Base-by-base conservation (phyloP, 192 early-diverging fungal species). In the Paraglomus brasilianum region DNA sequence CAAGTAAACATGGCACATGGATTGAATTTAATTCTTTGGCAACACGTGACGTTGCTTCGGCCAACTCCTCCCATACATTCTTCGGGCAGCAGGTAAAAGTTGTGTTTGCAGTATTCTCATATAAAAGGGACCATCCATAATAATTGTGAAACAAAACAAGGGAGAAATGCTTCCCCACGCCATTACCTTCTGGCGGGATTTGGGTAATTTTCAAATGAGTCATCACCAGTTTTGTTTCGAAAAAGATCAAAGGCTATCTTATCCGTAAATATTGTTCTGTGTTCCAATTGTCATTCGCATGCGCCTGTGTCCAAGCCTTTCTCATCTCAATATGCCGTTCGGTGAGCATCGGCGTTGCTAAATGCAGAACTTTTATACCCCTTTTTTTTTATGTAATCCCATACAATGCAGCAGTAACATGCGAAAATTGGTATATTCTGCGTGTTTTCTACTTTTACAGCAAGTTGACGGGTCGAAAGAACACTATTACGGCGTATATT, bases 211-310 rank as follows among this genome's bases (percentile, higher is more conserved):
- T 30, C 30, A 3, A 30, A 30, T 30, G 30, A 3, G 30, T 30
- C 30, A 3, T 30, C 30, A 30, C 30, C 30, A 30, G 30, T 30
- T 30, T 30, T 30, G 11, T 53, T 53, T 53, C 17, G 7, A 17
- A 53, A 53, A 17, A 53, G 51, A 17, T 53, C 14, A 17, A 53
- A 53, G 19, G 17, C 17, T 53, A 5, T 53, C 11, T 53, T 3
- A 53, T 53, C 51, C 7, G 51, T 53, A 19, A 53, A 53, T 53
- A 53, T 17, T 15, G 15, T 53, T 53, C 10, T 5, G 30, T 5
- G 30, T 53, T 17, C 17, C 17, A 53, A 53, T 53, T 53, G 30
- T 53, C 15, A 53, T 53, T 53, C n/a, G 30, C 19, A 53, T 53
- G 51, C 11, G n/a, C n/a, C 30, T 53, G 17, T 53, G 51, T 5